A percentile compares a stretch with the other conserved stretches of the same genome.
Evolutionary conservation across 768 basidiomycete genomes (phyloP).

Genomic region (Leccinum incarnatum): DNA sequence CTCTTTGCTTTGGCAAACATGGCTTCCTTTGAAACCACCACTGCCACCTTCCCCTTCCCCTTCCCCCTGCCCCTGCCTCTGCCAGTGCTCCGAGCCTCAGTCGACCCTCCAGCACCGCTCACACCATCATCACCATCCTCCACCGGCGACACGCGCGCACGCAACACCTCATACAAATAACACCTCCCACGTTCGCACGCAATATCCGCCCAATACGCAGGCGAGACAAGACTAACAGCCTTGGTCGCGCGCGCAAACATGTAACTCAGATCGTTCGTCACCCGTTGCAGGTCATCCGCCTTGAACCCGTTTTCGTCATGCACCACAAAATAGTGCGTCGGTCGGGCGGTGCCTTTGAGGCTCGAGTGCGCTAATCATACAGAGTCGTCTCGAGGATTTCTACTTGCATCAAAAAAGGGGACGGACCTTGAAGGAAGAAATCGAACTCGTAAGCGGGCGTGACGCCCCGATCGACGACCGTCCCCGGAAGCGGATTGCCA

Average conservation of each 20-base stretch:
- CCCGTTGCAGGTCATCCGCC: slow-evolving; percentile 47
- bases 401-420: not conserved
- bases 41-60: slow-evolving; percentile 31
- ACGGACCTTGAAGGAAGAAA: slow-evolving; percentile 51
- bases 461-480: slow-evolving; percentile 54
- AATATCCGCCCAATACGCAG: slow-evolving; percentile 43
- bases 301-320: slow-evolving; percentile 51
- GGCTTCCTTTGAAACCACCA: slow-evolving; percentile 36
- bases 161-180: slow-evolving; percentile 46
- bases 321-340: slow-evolving; percentile 55
- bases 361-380: slow-evolving; percentile 45
- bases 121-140: not conserved
- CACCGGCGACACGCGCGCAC: slow-evolving; percentile 16
- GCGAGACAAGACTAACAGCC: slow-evolving; percentile 36
- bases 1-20: slow-evolving; percentile 49
- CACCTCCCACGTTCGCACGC: slow-evolving; percentile 54
- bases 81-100: not conserved
- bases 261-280: slow-evolving; percentile 53
- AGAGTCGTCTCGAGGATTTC: no score
- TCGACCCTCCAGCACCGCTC: slow-evolving; percentile 14
- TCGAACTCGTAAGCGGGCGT: slow-evolving; percentile 53
- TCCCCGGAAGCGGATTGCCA: slow-evolving; percentile 53
- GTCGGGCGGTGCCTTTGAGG: slow-evolving; percentile 43
- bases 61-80: slow-evolving; percentile 25
- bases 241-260: slow-evolving; percentile 60